These are phyloP conservation scores for Saturnispora zaruensis DNA, from an alignment of 805 yeast species.

Conservation along the genomic window DNA sequence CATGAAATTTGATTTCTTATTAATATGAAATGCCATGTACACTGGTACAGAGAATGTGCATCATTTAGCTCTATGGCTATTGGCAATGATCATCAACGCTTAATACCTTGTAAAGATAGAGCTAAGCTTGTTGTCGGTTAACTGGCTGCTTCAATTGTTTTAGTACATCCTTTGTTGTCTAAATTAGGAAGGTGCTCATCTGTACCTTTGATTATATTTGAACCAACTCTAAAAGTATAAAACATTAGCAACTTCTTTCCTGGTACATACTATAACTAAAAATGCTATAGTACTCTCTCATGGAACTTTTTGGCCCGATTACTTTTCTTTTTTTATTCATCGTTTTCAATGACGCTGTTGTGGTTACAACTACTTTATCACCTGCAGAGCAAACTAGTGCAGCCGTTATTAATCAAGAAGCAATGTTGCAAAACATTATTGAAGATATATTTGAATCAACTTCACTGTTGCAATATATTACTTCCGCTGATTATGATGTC, in stretches of 20 bases:
- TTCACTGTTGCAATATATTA: slow-evolving; percentile 21
- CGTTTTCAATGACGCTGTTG: not conserved
- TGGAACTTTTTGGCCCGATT: not conserved
- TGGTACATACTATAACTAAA: not conserved
- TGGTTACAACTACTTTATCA: slow-evolving; percentile 19
- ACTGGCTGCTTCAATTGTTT: not conserved
- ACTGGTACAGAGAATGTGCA: too few species aligned
- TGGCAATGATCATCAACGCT: too few species aligned
- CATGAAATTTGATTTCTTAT: too few species aligned
- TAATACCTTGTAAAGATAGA: not conserved
- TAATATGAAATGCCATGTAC: too few species aligned
- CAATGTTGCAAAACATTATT: slow-evolving; percentile 23
- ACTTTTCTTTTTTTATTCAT: not conserved
- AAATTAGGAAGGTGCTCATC: slow-evolving; percentile 5
- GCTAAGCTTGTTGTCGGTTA: not conserved
- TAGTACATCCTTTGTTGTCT: slow-evolving; percentile 5
- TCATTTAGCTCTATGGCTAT: too few species aligned
- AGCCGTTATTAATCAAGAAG: slow-evolving; percentile 28
- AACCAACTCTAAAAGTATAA: not conserved
- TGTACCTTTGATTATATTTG: not conserved
- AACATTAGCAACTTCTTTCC: not conserved
- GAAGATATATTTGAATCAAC: not conserved
- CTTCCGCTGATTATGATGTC: slow-evolving; percentile 22
- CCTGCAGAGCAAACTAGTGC: slow-evolving; percentile 20
- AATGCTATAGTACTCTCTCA: not conserved